A percentile compares a stretch with the other conserved stretches of the same genome.
phyloP scores from a whole-genome alignment of 2,329 filamentous ascomycete species.

The Sclerotinia sclerotiorum region DNA sequence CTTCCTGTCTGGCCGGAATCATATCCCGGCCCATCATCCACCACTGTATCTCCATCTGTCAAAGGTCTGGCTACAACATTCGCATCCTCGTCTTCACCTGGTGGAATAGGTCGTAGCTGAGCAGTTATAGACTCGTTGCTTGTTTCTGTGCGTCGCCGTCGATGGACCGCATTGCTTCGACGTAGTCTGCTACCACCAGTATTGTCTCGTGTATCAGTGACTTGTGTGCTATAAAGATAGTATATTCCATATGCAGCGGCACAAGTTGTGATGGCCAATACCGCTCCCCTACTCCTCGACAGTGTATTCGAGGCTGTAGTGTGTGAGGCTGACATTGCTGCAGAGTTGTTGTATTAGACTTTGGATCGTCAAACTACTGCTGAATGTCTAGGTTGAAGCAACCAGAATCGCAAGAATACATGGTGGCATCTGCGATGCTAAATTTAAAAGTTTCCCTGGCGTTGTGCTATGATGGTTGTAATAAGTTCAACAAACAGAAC shows the following conservation, averaged over 20 bases:
- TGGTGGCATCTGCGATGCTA: background rate
- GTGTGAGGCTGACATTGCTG: slow-evolving; percentile 44
- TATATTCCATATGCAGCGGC: slow-evolving; percentile 59
- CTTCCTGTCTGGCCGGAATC: slow-evolving; percentile 29
- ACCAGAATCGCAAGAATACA: slow-evolving; percentile 15
- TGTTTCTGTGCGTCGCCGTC: slow-evolving; percentile 37
- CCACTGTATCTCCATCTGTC: slow-evolving; percentile 40
- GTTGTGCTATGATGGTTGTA: background rate
- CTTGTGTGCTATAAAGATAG: slow-evolving; percentile 51
- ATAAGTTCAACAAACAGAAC: background rate
- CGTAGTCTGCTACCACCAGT: slow-evolving; percentile 46
- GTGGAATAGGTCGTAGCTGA: background rate
- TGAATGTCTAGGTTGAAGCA: slow-evolving; percentile 1
- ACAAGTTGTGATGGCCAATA: slow-evolving; percentile 56
- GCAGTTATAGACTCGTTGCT: background rate
- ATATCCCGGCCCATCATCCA: slow-evolving; percentile 34
- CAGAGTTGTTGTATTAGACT: background rate
- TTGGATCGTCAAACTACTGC: background rate
- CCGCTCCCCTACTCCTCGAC: slow-evolving; percentile 54
- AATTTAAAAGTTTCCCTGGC: background rate
- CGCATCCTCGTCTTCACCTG: slow-evolving; percentile 38
- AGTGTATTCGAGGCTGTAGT: slow-evolving; percentile 53
- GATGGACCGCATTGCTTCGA: slow-evolving; percentile 67
- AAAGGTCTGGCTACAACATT: slow-evolving; percentile 32
- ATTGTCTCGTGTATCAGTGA: background rate